Conservation (phyloP, 108 stramenopile species). For the Conticribra weissflogii region DNA sequence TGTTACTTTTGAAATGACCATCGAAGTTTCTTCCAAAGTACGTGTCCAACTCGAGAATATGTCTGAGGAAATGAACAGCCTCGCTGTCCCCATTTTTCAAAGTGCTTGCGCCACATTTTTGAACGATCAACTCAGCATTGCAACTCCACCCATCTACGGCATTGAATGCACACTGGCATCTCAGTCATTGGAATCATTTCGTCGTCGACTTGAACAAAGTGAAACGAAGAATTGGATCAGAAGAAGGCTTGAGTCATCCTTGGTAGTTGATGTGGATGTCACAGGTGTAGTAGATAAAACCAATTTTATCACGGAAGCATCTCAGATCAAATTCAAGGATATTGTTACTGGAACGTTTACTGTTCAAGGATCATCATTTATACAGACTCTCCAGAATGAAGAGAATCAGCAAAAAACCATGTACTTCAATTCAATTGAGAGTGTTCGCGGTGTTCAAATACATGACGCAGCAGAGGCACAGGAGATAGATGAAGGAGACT, state of each 20-base stretch:
- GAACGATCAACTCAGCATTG: conserved; percentile 24
- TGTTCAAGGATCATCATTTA: conserved; percentile 21
- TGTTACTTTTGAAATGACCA: too few relatives aligned
- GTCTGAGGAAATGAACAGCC: neutral
- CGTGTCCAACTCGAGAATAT: neutral
- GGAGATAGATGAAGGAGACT: neutral
- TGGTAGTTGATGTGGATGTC: conserved; percentile 11
- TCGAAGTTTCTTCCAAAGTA: too few relatives aligned
- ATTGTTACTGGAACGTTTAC: conserved; percentile 19
- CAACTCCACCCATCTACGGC: conserved; percentile 28
- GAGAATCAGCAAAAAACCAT: neutral
- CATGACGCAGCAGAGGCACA: conserved; percentile 9
- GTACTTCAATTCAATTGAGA: conserved; percentile 8
- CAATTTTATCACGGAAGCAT: neutral
- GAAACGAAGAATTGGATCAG: neutral
- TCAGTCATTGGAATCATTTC: conserved; percentile 7
- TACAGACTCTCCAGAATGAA: conserved; percentile 15
- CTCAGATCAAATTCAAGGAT: conserved; percentile 15
- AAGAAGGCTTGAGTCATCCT: too few relatives aligned
- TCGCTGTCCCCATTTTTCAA: neutral
- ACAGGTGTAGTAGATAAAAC: conserved; percentile 6
- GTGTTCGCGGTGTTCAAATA: conserved; percentile 13
- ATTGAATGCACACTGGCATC: conserved; percentile 20
- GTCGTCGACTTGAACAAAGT: neutral
- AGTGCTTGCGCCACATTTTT: conserved; percentile 3